These are phyloP conservation scores for Saccharomycopsis hybrid DNA, from an alignment of 1,139 yeast species.

Conservation along the genomic window DNA sequence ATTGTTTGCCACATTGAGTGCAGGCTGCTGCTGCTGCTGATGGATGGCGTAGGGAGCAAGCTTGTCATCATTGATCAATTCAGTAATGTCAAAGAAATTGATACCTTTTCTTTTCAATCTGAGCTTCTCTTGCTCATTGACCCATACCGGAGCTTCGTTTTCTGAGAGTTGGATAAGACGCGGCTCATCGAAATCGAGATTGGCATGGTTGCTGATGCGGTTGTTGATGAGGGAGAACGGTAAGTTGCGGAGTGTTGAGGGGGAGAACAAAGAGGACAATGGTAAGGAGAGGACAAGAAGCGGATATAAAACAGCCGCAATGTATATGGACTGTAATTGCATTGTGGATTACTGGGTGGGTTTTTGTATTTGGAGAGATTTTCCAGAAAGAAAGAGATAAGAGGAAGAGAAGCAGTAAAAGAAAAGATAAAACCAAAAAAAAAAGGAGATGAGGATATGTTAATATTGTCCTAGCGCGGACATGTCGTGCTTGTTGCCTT, in stretches of 20 bases:
- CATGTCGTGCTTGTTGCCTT: no score
- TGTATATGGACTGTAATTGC: background rate
- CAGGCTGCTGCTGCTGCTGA: background rate
- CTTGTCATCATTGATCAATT: conserved; percentile 1
- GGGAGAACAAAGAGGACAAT: background rate
- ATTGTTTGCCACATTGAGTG: conserved; percentile 26
- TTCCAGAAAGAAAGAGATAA: no score
- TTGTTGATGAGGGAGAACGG: conserved; percentile 12
- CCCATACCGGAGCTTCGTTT: conserved; percentile 23
- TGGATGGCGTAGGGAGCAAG: background rate
- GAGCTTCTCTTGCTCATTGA: conserved; percentile 53
- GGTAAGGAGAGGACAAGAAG: background rate
- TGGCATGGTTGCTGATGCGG: conserved; percentile 3
- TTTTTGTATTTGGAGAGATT: no score
- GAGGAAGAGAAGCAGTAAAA: no score
- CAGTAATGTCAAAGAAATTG: conserved; percentile 69
- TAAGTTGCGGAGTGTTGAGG: background rate
- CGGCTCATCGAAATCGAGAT: conserved; percentile 9
- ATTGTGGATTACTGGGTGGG: background rate
- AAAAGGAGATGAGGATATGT: no score
- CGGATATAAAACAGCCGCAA: background rate
- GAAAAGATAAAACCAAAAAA: no score
- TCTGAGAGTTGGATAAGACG: conserved; percentile 13
- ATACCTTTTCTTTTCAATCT: conserved; percentile 46
- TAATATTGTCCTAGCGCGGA: no score